phyloP scores from a whole-genome alignment of 75 land plant species.

The Sequoia sempervirens region DNA sequence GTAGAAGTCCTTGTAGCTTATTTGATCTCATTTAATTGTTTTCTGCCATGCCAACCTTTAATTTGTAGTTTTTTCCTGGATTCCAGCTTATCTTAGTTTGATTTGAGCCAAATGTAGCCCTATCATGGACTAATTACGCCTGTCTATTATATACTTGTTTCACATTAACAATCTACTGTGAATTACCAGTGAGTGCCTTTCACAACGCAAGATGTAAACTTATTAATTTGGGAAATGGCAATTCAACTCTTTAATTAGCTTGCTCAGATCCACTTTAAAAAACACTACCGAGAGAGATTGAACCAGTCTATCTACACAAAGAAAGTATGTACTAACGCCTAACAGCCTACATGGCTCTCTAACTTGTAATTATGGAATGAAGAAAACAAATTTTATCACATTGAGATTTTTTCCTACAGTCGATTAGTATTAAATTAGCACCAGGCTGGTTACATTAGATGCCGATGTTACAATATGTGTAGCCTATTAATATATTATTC shows the following conservation, averaged over 20 bases:
- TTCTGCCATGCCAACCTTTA: background rate
- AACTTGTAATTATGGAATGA: background rate
- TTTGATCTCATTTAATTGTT: background rate
- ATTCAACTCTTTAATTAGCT: background rate
- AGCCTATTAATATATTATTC: background rate
- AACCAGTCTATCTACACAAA: background rate
- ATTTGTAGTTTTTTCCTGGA: background rate
- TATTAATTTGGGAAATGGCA: background rate
- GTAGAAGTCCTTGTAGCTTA: background rate
- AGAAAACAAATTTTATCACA: background rate
- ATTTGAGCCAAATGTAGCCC: background rate
- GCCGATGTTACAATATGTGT: background rate
- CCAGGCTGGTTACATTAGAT: background rate
- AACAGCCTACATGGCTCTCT: background rate
- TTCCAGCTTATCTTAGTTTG: background rate
- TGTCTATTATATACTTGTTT: too few species aligned
- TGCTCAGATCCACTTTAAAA: background rate
- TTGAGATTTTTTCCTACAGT: background rate
- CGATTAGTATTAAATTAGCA: background rate
- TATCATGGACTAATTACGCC: background rate
- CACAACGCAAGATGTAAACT: background rate
- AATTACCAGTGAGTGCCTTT: background rate
- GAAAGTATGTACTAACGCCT: background rate
- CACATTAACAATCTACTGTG: background rate
- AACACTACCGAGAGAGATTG: background rate